Evolutionary conservation across 2,329 filamentous ascomycete genomes (phyloP).

Genomic region (Acrodontium crateriforme): DNA sequence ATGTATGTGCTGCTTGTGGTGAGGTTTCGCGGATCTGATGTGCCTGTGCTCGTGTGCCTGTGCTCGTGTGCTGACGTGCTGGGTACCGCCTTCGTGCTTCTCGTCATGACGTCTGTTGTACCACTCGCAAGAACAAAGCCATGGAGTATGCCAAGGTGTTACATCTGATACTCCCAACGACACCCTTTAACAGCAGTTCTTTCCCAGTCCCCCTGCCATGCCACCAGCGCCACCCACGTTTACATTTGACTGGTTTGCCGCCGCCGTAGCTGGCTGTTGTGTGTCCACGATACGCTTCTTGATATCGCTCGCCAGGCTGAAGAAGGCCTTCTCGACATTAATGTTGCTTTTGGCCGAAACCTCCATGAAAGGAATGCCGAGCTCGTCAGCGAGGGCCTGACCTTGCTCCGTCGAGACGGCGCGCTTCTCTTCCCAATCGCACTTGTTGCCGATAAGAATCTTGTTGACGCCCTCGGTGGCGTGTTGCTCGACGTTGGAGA

Average conservation of each 20-base stretch:
- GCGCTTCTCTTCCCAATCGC: constrained; percentile 99
- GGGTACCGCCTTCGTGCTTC: no score
- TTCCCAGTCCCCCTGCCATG: constrained; percentile 19
- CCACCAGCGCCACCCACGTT: constrained; percentile 17
- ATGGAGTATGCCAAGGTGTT: no score
- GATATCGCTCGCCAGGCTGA: constrained; percentile 86
- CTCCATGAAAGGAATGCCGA: constrained; percentile 96
- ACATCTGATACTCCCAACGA: no score
- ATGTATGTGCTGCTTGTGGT: no score
- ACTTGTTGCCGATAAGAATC: constrained; percentile 99
- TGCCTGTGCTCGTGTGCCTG: no score
- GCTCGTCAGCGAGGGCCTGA: constrained; percentile 84
- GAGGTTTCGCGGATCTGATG: no score
- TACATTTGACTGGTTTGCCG: constrained; percentile 31
- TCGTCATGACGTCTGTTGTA: no score
- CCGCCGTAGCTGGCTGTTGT: constrained; percentile 59
- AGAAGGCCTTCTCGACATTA: constrained; percentile 99
- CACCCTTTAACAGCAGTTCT: constrained; percentile 54
- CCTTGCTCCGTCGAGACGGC: constrained; percentile 86
- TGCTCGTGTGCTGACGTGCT: no score
- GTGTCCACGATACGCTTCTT: constrained; percentile 97
- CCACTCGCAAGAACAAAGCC: no score
- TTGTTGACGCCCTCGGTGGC: constrained; percentile 98
- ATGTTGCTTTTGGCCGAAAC: constrained; percentile 98
- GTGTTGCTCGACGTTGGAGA: constrained; percentile 96